phyloP scores from a whole-genome alignment of 805 yeast genomes.

The Ogataea naganishii region DNA sequence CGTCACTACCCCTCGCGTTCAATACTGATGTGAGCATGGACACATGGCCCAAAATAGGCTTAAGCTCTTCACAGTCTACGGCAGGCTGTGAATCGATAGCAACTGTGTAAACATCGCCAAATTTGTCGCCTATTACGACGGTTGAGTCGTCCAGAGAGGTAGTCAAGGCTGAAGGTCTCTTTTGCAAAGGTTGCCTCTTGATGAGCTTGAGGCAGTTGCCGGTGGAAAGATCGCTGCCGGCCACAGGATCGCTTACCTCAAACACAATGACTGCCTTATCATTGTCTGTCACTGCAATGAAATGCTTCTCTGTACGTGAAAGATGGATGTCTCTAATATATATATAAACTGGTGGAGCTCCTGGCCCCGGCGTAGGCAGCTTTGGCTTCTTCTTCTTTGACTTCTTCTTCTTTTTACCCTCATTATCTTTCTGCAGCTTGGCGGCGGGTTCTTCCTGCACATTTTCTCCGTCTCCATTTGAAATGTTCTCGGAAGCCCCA shows the following conservation, averaged over 20 bases:
- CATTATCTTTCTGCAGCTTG: slow-evolving; percentile 24
- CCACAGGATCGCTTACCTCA: slow-evolving; percentile 20
- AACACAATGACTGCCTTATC: slow-evolving; percentile 75
- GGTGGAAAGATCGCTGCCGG: slow-evolving; percentile 15
- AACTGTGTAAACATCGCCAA: slow-evolving; percentile 84
- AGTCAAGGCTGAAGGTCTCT: slow-evolving; percentile 84
- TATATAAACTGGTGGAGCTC: slow-evolving; percentile 59
- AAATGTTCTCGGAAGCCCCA: slow-evolving; percentile 8
- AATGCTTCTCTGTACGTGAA: slow-evolving; percentile 39
- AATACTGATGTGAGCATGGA: slow-evolving; percentile 85
- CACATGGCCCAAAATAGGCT: slow-evolving; percentile 89
- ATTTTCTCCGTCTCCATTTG: slow-evolving; percentile 10
- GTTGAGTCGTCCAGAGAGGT: slow-evolving; percentile 40
- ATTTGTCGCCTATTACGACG: slow-evolving; percentile 81
- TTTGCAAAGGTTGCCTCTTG: slow-evolving; percentile 75
- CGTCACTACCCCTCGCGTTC: slow-evolving; percentile 29
- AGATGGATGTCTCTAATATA: slow-evolving; percentile 58
- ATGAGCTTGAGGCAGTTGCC: slow-evolving; percentile 38
- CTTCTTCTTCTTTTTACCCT: slow-evolving; percentile 17
- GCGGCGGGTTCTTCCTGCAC: slow-evolving; percentile 12
- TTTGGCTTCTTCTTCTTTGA: slow-evolving; percentile 32
- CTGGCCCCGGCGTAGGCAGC: slow-evolving; percentile 55
- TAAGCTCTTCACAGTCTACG: slow-evolving; percentile 33
- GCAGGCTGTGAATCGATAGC: slow-evolving; percentile 29
- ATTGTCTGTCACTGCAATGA: slow-evolving; percentile 70